Evolutionary conservation across 106 monocot genomes (phyloP).

Genomic region (Dendrobium officinale): DNA sequence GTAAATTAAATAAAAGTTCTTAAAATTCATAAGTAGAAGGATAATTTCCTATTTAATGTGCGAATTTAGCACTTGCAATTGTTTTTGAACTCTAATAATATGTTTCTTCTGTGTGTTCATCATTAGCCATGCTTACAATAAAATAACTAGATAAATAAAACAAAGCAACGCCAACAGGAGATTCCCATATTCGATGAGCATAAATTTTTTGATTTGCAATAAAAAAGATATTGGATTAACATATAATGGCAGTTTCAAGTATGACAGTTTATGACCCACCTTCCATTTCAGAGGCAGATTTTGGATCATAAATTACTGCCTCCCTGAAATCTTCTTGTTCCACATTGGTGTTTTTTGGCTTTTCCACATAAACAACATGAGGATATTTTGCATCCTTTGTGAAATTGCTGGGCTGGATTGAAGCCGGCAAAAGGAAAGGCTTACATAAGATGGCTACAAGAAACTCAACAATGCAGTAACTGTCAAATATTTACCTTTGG

Average conservation of each 20-base stretch:
- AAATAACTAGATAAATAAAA: too few relatives aligned
- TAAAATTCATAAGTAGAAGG: too few relatives aligned
- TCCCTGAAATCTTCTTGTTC: constrained; percentile 25
- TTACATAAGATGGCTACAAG: constrained; percentile 3
- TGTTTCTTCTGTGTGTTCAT: too few relatives aligned
- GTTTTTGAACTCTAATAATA: too few relatives aligned
- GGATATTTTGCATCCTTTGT: constrained; percentile 45
- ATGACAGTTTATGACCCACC: constrained; percentile 24
- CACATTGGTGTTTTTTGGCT: constrained; percentile 20
- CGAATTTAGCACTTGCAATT: too few relatives aligned
- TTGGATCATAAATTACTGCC: constrained; percentile 13
- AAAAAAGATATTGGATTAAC: background rate
- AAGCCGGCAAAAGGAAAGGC: background rate
- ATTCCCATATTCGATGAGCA: too few relatives aligned
- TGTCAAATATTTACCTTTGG: constrained; percentile 53
- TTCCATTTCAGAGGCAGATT: constrained; percentile 51
- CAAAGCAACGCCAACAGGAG: too few relatives aligned
- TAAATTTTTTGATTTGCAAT: background rate
- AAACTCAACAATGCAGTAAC: background rate
- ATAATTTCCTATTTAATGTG: too few relatives aligned
- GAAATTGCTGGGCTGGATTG: constrained; percentile 50
- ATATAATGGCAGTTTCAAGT: background rate
- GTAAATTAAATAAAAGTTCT: too few relatives aligned
- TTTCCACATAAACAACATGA: constrained; percentile 63
- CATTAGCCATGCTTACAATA: too few relatives aligned